Percentiles rank a stretch among this genome's conserved stretches.
These are phyloP conservation scores for Corylus americana DNA, from an alignment of 306 rosid genomes.

Conservation along the genomic window DNA sequence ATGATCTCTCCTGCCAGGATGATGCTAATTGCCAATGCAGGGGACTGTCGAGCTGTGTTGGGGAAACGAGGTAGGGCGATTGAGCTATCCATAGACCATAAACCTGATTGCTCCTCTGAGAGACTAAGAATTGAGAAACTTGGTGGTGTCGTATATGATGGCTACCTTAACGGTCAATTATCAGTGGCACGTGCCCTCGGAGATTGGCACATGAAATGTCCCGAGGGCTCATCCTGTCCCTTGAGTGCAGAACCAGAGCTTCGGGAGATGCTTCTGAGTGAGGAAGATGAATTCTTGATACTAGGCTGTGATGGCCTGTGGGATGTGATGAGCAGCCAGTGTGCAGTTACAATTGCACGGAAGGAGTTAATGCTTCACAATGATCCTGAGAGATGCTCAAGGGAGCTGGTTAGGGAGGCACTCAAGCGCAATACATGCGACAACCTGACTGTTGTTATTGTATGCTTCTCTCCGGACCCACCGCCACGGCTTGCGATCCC, in stretches of 20 bases:
- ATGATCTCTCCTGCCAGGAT: conserved; percentile 42
- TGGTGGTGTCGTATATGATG: conserved; percentile 81
- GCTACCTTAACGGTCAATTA: conserved; percentile 75
- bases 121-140: conserved; percentile 72
- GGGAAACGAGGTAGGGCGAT: conserved; percentile 75
- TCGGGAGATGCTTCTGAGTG: conserved; percentile 54
- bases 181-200: conserved; percentile 83
- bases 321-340: conserved; percentile 92
- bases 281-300: conserved; percentile 81
- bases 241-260: conserved; percentile 78
- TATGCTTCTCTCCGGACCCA: conserved; percentile 72
- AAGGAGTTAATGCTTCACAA: conserved; percentile 78
- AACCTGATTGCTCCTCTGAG: conserved; percentile 65
- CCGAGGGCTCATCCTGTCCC: conserved; percentile 73
- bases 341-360: conserved; percentile 77
- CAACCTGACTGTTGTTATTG: conserved; percentile 65
- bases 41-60: conserved; percentile 78
- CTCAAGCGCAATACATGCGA: conserved; percentile 78
- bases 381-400: conserved; percentile 81
- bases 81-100: conserved; percentile 82
- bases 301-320: conserved; percentile 88
- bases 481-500: conserved; percentile 71
- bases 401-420: conserved; percentile 81
- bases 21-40: conserved; percentile 73
- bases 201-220: conserved; percentile 94